Conservation (phyloP, 306 rosid genomes). For the Argentina anserina region DNA sequence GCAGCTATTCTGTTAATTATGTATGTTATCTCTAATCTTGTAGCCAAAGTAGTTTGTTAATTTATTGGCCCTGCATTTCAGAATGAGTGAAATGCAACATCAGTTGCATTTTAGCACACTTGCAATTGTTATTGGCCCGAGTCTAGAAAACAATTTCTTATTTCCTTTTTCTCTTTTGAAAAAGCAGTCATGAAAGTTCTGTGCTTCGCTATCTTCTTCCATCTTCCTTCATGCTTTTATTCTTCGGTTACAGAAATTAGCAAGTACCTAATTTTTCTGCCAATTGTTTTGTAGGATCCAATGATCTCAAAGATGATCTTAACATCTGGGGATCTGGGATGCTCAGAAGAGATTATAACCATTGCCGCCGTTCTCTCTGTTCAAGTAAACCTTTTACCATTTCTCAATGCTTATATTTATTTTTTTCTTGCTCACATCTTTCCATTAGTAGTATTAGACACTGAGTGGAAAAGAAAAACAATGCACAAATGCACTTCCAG, state of each 20-base stretch:
- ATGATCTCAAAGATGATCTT: slow-evolving; percentile 93
- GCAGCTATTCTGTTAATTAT: background rate
- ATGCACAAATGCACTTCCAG: background rate
- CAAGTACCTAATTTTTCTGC: background rate
- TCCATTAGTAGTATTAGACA: no score
- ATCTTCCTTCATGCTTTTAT: background rate
- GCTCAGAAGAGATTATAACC: slow-evolving; percentile 90
- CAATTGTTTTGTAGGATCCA: slow-evolving; percentile 59
- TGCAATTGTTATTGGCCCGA: no score
- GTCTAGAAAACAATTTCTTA: background rate
- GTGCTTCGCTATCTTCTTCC: background rate
- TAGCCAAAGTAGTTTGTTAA: no score
- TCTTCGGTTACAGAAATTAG: background rate
- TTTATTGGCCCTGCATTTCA: background rate
- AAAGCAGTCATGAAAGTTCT: background rate
- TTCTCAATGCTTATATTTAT: background rate
- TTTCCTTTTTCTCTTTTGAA: background rate
- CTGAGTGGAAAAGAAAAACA: background rate
- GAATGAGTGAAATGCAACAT: background rate
- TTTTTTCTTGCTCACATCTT: background rate
- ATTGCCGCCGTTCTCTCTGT: slow-evolving; percentile 83
- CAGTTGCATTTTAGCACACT: no score
- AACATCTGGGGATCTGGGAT: slow-evolving; percentile 74
- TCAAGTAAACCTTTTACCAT: slow-evolving; percentile 51
- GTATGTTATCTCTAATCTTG: background rate